Evolutionary conservation across 805 yeast species (phyloP).

Genomic region (Saccharomycopsis sp.): DNA sequence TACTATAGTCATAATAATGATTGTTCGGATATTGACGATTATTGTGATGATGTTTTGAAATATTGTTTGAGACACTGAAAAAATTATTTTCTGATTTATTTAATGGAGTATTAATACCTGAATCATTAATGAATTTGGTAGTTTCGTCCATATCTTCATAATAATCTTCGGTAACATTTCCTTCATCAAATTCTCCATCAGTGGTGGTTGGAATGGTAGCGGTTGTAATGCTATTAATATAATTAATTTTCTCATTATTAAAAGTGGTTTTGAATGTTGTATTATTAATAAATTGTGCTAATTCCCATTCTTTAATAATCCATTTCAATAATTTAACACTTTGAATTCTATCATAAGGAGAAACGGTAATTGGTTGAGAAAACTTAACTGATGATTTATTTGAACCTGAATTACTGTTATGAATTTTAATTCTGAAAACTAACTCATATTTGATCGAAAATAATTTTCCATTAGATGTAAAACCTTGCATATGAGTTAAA

Average conservation of each 20-base stretch:
- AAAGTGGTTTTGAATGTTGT: conserved; percentile 16
- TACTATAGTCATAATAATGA: conserved; percentile 11
- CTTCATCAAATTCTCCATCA: neutral
- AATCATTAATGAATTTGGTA: neutral
- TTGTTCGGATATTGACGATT: too few species aligned
- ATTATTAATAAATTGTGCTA: conserved; percentile 25
- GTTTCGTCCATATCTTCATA: neutral
- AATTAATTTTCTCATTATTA: conserved; percentile 26
- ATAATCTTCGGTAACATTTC: neutral
- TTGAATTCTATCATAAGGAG: conserved; percentile 41
- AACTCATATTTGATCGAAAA: conserved; percentile 44
- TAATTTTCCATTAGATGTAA: conserved; percentile 40
- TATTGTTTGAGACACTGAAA: neutral
- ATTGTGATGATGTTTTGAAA: neutral
- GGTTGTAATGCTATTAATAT: conserved; percentile 11
- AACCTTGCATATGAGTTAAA: conserved; percentile 29
- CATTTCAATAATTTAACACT: conserved; percentile 41
- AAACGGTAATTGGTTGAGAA: conserved; percentile 40
- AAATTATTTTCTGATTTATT: conserved; percentile 1
- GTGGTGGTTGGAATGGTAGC: neutral
- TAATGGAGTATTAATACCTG: conserved; percentile 5
- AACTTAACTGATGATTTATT: conserved; percentile 38
- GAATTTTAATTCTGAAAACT: conserved; percentile 36
- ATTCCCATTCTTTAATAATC: conserved; percentile 42
- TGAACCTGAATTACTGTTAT: conserved; percentile 20